Evolutionary conservation across 2,329 filamentous ascomycete genomes (phyloP).

Genomic region (Canariomyces notabilis): DNA sequence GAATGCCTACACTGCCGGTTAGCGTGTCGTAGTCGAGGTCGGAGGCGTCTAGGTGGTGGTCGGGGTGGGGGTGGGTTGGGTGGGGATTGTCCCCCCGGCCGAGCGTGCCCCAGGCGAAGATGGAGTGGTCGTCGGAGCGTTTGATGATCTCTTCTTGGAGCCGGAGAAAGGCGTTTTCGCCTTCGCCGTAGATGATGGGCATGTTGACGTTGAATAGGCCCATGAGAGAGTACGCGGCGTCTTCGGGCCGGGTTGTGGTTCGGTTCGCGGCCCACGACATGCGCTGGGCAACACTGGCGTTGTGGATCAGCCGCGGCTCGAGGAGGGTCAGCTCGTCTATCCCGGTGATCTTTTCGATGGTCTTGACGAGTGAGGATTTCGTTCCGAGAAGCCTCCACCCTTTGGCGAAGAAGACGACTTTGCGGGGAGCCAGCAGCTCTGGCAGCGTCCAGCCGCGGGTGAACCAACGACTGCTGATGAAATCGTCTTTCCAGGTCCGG

Average conservation of each 20-base stretch:
- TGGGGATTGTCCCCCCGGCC: slow-evolving; percentile 2
- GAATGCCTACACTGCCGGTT: slow-evolving; percentile 11
- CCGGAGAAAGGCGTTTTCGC: slow-evolving; percentile 28
- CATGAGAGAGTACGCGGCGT: slow-evolving; percentile 41
- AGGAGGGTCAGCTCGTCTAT: slow-evolving; percentile 19
- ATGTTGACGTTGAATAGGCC: slow-evolving; percentile 42
- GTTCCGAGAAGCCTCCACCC: slow-evolving; percentile 22
- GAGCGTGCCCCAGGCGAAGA: slow-evolving; percentile 24
- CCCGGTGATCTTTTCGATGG: slow-evolving; percentile 15
- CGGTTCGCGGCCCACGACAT: slow-evolving; percentile 38
- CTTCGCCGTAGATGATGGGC: slow-evolving; percentile 40
- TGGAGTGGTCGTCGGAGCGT: slow-evolving; percentile 21
- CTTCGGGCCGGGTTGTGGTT: slow-evolving; percentile 33
- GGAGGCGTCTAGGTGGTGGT: slow-evolving; percentile 3
- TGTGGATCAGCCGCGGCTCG: slow-evolving; percentile 15
- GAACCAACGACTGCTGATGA: slow-evolving; percentile 21
- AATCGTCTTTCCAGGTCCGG: slow-evolving; percentile 19
- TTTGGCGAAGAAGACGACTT: slow-evolving; percentile 23
- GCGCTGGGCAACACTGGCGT: slow-evolving; percentile 30
- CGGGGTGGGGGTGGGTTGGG: neutral
- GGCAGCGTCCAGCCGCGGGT: slow-evolving; percentile 23
- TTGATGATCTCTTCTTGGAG: slow-evolving; percentile 34
- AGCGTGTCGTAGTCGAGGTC: slow-evolving; percentile 17
- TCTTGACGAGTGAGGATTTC: slow-evolving; percentile 18
- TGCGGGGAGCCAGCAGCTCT: slow-evolving; percentile 21